A percentile compares a stretch with the other conserved stretches of the same genome.
phyloP scores from a whole-genome alignment of 139 green algal genomes.

The Chlorella sorokiniana region DNA sequence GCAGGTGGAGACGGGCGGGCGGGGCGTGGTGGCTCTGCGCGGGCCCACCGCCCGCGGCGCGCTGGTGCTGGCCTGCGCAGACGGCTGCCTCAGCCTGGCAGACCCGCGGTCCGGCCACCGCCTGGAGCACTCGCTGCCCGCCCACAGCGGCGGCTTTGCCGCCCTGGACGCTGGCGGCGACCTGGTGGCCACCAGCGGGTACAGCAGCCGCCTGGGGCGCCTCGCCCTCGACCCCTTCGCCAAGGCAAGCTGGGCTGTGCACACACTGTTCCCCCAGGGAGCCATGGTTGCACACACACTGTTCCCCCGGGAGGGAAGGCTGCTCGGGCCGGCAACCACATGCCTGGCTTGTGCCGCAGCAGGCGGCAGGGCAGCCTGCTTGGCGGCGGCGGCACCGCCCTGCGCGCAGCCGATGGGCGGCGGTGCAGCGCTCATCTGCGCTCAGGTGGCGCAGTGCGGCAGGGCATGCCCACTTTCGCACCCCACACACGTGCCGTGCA shows the following conservation, averaged over 20 bases:
- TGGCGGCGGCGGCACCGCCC: too few species aligned
- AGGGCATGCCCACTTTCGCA: too few species aligned
- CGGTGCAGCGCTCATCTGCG: too few species aligned
- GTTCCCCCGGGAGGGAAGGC: too few species aligned
- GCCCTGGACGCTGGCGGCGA: conserved; percentile 62
- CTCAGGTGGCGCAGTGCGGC: too few species aligned
- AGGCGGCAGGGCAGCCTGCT: too few species aligned
- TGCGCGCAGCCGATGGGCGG: too few species aligned
- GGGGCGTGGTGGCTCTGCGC: conserved; percentile 46
- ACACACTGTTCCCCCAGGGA: too few species aligned
- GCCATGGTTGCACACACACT: too few species aligned
- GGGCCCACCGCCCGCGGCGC: conserved; percentile 47
- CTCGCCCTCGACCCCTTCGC: conserved; percentile 28
- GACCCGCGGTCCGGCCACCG: conserved; percentile 59
- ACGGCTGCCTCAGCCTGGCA: conserved; percentile 55
- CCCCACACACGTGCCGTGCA: too few species aligned
- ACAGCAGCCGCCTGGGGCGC: conserved; percentile 22
- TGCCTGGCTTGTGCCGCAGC: too few species aligned
- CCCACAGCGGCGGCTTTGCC: conserved; percentile 66
- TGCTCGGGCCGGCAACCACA: too few species aligned
- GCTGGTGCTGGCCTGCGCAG: conserved; percentile 48
- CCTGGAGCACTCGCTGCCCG: conserved; percentile 46
- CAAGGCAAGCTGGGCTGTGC: background rate
- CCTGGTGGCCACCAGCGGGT: conserved; percentile 65
- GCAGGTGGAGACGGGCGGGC: conserved; percentile 45